Percentiles rank a stretch among this genome's conserved stretches.
Evolutionary conservation across 1,284 basidiomycete species (phyloP).

Genomic region (Phellinidium pouzarii): DNA sequence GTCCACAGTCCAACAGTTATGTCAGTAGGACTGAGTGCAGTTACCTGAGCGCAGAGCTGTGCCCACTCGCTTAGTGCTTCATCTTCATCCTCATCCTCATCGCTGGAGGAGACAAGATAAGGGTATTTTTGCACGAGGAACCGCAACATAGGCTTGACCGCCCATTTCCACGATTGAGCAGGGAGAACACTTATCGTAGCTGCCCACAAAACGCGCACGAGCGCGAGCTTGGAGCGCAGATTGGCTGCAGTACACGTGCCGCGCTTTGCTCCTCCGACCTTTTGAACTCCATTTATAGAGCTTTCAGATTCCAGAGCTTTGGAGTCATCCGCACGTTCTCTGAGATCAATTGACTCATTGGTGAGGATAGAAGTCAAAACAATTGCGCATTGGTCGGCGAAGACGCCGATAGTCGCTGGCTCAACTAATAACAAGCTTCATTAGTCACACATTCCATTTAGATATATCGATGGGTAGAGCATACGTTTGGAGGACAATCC

Average conservation of each 20-base stretch:
- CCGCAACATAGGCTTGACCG: conserved; percentile 39
- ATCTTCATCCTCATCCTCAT: conserved; percentile 2
- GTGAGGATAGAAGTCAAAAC: conserved; percentile 46
- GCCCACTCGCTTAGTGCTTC: conserved; percentile 47
- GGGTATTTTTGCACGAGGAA: conserved; percentile 44
- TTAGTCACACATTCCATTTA: not conserved
- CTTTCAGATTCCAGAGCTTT: not conserved
- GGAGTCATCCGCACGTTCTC: not conserved
- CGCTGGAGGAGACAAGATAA: conserved; percentile 34
- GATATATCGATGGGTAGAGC: not conserved
- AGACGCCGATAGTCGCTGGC: conserved; percentile 29
- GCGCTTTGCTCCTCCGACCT: conserved; percentile 8
- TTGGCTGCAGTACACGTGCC: conserved; percentile 30
- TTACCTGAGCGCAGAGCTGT: conserved; percentile 47
- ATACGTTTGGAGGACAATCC: conserved; percentile 24
- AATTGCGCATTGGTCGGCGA: conserved; percentile 36
- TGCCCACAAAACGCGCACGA: conserved; percentile 52
- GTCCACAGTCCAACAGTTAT: conserved; percentile 17
- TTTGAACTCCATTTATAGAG: not conserved
- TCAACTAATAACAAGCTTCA: conserved; percentile 21
- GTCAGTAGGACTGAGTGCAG: conserved; percentile 25
- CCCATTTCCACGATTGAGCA: conserved; percentile 31
- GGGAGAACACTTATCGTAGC: conserved; percentile 39
- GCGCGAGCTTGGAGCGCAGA: conserved; percentile 40
- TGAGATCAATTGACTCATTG: conserved; percentile 44